Evolutionary conservation across 179 eudicot genomes (phyloP), one percentile per base, ranked within the genome.

Genomic region (Silene vulgaris): DNA sequence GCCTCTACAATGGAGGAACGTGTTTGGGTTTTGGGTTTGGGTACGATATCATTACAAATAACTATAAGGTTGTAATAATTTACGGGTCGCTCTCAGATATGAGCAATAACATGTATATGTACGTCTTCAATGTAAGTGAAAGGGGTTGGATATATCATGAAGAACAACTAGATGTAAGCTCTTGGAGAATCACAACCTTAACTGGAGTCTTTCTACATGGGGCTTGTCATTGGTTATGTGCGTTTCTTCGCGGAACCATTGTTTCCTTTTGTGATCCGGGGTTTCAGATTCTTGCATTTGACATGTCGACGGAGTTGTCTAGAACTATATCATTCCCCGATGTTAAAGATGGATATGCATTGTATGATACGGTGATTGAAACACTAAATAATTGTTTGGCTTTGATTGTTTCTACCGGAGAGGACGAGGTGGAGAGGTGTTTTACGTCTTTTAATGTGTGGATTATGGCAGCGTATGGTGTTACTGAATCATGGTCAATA

Each of bases 1-100:
- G 0, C 2, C 20, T 16, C 0, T 0, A 20, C 28, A 1, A 0
- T 19, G 9, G 1, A n/a, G 23, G 0, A 60, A 20, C 0, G 0
- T 65, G 19, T 65, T 65, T 65, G 20, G 69, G 19, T 28, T 63
- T 6, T 29, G 69, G 69, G 69, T 30, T 65, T 5, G 40, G 69
- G 69, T 29, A 12, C 14, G 43, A 65, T 65, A 8, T 5, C 20
- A 29, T 11, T 3, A 30, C 37, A 14, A 29, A 65, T 28, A n/a
- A 13, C 29, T 28, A 29, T 17, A 65, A 29, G 43, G 45, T 65
- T 17, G 16, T 65, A 0, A 12, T 65, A 28, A 9, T 65, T 30
- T 16, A 30, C 35, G 35, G 35, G 35, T 30, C 3, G 0, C 0
- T 30, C 35, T n/a, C n/a, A n/a, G n/a, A n/a, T n/a, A n/a, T n/a